Evolutionary conservation across 768 basidiomycete species (phyloP), one percentile per base, ranked within the genome.

Genomic region (Ramaria sp.): DNA sequence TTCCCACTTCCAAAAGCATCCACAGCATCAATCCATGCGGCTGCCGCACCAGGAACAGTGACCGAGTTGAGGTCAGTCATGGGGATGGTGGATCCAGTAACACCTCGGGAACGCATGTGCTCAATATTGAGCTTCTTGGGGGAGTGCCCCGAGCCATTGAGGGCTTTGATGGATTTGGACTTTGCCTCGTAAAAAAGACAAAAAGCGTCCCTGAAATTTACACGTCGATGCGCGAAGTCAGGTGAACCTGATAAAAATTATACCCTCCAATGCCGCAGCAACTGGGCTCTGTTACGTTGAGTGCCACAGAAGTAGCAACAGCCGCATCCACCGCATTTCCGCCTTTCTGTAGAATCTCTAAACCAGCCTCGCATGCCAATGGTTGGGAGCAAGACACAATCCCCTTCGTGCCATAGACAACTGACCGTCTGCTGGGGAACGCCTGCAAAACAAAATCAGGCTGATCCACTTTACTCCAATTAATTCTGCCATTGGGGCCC

Each of bases 321-420:
- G 96, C 94, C 27, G 92, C 91, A 70, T 96, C 92, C 57, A 88
- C 94, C 61, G 95, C 95, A 71, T 99, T 99, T 50, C 96, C 96
- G 12, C 96, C 96, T 66, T 84, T 86, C 51, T 83, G 75, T 24
- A 99, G 71, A 59, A 99, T 88, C 68, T 96, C 92, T 28, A 98
- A 67, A 0, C 95, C 96, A 16, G 90, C 94, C 64, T 88, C 85
- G 15, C 85, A 83, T 1, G 96, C 96, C 37, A 92, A 74, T 47
- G 96, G 91, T 64, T 99, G 96, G 24, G 88, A 87, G 27, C 85
- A 85, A 7, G 91, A 80, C 3, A 97, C 87, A 32, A 95, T 71
- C 6, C 94, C 90, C 65, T 91, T 93, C 1, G 81, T 86, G 6
- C 86, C 83, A 69, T 88, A 90, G 18, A 91, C 82, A 22, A 89